Percentiles rank a stretch among this genome's conserved stretches.
These are phyloP conservation scores for Inga leiocalycina DNA, from an alignment of 306 rosid genomes.

Conservation along the genomic window DNA sequence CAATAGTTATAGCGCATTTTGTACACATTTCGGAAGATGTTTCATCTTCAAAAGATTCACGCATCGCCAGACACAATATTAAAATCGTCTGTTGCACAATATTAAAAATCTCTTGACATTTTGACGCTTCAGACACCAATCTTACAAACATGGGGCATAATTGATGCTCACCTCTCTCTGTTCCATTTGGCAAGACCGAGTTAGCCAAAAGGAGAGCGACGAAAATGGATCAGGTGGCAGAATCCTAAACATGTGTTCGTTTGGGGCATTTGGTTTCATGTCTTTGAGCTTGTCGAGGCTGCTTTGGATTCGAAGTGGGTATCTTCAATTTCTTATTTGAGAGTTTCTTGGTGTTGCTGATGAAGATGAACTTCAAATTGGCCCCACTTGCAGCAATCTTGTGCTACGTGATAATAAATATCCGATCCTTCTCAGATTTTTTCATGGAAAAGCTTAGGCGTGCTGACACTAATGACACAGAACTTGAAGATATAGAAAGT, in stretches of 20 bases:
- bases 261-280: not conserved
- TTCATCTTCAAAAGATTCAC: too few relatives aligned
- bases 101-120: too few relatives aligned
- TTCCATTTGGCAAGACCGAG: not conserved
- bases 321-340: not conserved
- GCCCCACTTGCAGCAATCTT: not conserved
- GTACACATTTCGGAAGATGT: too few relatives aligned
- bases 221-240: not conserved
- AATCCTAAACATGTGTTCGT: not conserved
- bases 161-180: not conserved
- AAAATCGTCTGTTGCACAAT: too few relatives aligned
- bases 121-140: too few relatives aligned
- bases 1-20: too few relatives aligned
- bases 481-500: not conserved
- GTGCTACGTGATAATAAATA: not conserved
- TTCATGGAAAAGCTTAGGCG: not conserved
- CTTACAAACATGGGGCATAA: too few relatives aligned
- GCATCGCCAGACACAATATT: too few relatives aligned
- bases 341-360: not conserved
- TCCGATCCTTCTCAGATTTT: not conserved
- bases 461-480: not conserved
- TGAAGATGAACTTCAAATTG: slow-evolving; percentile 3
- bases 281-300: not conserved
- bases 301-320: not conserved
- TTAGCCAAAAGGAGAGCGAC: not conserved